Evolutionary conservation across 164 flowering plant genomes (phyloP).

Genomic region (Houttuynia cordata): DNA sequence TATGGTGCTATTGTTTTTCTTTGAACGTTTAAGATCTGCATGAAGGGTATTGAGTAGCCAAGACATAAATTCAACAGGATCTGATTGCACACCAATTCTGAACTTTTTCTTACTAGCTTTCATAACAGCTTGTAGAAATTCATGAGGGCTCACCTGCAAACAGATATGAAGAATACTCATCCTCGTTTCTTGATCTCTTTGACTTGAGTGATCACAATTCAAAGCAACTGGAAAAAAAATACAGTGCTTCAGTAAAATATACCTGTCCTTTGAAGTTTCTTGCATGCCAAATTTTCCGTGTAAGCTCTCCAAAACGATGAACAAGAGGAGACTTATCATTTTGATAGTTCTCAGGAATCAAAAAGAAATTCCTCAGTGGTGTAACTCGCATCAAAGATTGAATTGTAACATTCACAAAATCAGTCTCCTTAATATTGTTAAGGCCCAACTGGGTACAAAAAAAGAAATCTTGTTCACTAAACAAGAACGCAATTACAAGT

Average conservation of each 20-base stretch:
- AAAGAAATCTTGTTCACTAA: too few species aligned
- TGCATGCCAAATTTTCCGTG: conserved; percentile 95
- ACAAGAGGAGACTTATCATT: conserved; percentile 85
- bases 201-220: too few species aligned
- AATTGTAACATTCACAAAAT: conserved; percentile 91
- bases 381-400: conserved; percentile 96
- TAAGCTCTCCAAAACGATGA: conserved; percentile 93
- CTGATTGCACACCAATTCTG: conserved; percentile 81
- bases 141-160: conserved; percentile 95
- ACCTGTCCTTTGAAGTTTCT: conserved; percentile 99
- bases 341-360: conserved; percentile 80
- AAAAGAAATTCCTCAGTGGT: conserved; percentile 92
- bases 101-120: conserved; percentile 84
- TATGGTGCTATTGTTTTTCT: conserved; percentile 40
- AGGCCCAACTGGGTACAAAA: conserved; percentile 65
- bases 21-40: conserved; percentile 54
- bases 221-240: too few species aligned
- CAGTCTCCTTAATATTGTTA: conserved; percentile 88
- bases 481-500: too few species aligned
- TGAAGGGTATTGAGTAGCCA: conserved; percentile 96
- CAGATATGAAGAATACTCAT: not conserved
- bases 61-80: conserved; percentile 96
- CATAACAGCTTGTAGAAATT: conserved; percentile 95
- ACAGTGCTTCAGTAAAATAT: not conserved
- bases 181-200: not conserved